Percentiles rank a stretch among this genome's conserved stretches.
phyloP scores from a whole-genome alignment of 805 yeast species.

The Starmerella potacharoeniae region DNA sequence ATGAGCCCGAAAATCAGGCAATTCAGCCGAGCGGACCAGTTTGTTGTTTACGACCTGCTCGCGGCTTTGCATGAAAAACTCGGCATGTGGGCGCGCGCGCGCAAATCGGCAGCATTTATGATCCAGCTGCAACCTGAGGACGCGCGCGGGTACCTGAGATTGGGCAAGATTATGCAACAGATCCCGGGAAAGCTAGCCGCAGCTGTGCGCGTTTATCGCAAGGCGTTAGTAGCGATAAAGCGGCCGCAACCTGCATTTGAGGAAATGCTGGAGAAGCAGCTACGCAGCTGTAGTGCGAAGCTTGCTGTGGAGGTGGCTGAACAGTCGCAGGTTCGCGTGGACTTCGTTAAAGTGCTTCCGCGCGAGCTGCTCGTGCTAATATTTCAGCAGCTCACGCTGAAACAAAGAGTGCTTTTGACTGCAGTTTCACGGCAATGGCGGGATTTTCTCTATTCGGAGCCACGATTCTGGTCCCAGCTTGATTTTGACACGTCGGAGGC shows the following conservation, averaged over 20 bases:
- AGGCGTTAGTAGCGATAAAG: conserved; percentile 11
- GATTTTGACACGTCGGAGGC: neutral
- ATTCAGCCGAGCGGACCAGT: conserved; percentile 3
- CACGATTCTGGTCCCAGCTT: conserved; percentile 15
- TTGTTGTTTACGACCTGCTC: conserved; percentile 14
- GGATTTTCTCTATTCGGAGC: conserved; percentile 6
- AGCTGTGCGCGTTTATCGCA: conserved; percentile 15
- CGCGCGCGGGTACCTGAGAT: conserved; percentile 19
- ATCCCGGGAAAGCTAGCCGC: conserved; percentile 4
- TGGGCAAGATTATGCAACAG: conserved; percentile 18
- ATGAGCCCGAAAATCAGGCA: neutral
- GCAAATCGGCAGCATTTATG: conserved; percentile 13
- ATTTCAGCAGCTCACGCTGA: conserved; percentile 9
- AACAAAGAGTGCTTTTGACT: conserved; percentile 4
- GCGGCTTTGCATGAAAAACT: conserved; percentile 18
- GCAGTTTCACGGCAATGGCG: conserved; percentile 14
- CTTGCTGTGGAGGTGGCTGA: neutral
- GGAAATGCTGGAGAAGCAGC: conserved; percentile 8
- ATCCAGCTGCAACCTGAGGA: conserved; percentile 9
- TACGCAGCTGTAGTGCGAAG: neutral
- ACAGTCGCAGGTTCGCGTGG: neutral
- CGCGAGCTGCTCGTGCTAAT: conserved; percentile 13
- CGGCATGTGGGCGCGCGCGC: conserved; percentile 13
- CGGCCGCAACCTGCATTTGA: neutral
- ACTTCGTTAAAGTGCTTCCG: conserved; percentile 10